Base-by-base conservation (phyloP, 1,284 basidiomycete species). In the Tilletiaria anomala region DNA sequence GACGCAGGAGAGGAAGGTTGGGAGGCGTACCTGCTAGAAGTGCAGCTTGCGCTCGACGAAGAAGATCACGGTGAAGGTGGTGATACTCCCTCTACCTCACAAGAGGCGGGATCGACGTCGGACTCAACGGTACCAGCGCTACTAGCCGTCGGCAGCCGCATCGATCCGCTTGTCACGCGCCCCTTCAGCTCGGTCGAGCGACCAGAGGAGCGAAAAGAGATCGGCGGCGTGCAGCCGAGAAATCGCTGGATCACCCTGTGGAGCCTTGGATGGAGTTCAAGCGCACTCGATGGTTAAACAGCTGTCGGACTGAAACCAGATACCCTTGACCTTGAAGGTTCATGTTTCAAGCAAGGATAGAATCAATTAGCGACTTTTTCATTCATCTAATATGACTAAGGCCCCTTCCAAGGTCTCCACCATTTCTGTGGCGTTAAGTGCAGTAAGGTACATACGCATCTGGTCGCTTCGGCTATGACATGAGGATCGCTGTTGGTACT, bases 241-340 rank as follows among this genome's bases (percentile, higher is more conserved):
- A 56, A 56, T 34, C 40, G 43, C n/a, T 56, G 54, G 54, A 51
- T 56, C 6, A 49, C 47, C 8, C 36, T 54, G 20, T 51, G 42
- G 32, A 31, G 37, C n/a, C 19, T 54, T 11, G 37, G 31, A n/a
- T 54, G 53, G 53, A 35, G n/a, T n/a, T n/a, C n/a, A n/a, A n/a
- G n/a, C n/a, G n/a, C n/a, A n/a, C n/a, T n/a, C n/a, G n/a, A n/a
- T n/a, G n/a, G n/a, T n/a, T n/a, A n/a, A n/a, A n/a, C n/a, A n/a
- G n/a, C n/a, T n/a, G n/a, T n/a, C n/a, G n/a, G n/a, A n/a, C n/a
- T n/a, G n/a, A n/a, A n/a, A n/a, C n/a, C n/a, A n/a, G n/a, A n/a
- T n/a, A n/a, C n/a, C n/a, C n/a, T n/a, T n/a, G n/a, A n/a, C n/a
- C n/a, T n/a, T n/a, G n/a, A n/a, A n/a, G n/a, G n/a, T n/a, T n/a